Evolutionary conservation across 139 green algal genomes (phyloP).

Genomic region (Coccomyxa sp.): DNA sequence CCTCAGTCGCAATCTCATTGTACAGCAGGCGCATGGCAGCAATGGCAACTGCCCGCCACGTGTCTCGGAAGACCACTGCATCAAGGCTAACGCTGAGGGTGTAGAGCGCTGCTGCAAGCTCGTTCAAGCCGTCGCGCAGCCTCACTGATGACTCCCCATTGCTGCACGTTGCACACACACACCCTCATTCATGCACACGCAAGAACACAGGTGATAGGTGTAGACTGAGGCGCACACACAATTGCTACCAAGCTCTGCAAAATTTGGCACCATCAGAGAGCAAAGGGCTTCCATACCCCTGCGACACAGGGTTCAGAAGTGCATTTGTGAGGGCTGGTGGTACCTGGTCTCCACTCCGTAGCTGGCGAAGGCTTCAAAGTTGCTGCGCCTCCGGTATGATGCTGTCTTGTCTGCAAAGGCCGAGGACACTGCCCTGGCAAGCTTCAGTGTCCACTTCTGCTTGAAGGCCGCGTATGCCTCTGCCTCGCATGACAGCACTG

Average conservation of each 20-base stretch:
- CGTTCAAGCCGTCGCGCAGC: constrained; percentile 20
- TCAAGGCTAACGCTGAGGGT: constrained; percentile 36
- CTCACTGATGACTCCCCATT: constrained; percentile 21
- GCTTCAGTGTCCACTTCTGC: constrained; percentile 42
- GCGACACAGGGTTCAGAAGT: too few relatives aligned
- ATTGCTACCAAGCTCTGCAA: too few relatives aligned
- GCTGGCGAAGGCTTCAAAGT: constrained; percentile 31
- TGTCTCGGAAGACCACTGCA: constrained; percentile 42
- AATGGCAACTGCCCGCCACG: constrained; percentile 40
- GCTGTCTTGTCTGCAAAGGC: constrained; percentile 7
- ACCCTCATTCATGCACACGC: background rate
- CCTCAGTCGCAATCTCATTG: constrained; percentile 53
- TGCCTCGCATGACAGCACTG: constrained; percentile 31
- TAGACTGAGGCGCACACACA: too few relatives aligned
- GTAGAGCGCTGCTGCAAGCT: constrained; percentile 25
- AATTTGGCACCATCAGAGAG: too few relatives aligned
- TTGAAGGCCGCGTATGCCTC: constrained; percentile 22
- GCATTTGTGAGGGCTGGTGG: too few relatives aligned
- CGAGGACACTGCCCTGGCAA: constrained; percentile 32
- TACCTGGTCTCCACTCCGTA: too few relatives aligned
- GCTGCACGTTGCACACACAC: constrained; percentile 18
- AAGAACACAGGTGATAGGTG: background rate
- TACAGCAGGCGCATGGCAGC: constrained; percentile 37
- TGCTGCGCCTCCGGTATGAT: constrained; percentile 6
- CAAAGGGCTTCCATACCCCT: too few relatives aligned